phyloP scores from a whole-genome alignment of 2,329 filamentous ascomycete genomes.

The Aspergillus udagawae region DNA sequence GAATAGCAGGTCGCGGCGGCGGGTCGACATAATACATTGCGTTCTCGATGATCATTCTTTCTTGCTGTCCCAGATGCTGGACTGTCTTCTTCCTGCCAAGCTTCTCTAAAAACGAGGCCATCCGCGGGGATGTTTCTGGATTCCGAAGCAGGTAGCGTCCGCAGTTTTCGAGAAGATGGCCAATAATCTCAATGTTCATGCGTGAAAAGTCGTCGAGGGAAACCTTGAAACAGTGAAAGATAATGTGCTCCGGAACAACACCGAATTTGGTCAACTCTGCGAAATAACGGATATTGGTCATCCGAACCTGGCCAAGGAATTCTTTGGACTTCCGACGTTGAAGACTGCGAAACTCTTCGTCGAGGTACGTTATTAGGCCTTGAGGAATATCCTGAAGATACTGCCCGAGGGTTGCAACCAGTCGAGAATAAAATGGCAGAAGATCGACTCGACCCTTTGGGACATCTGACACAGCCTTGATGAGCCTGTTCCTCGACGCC shows the following conservation, averaged over 20 bases:
- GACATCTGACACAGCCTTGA: slow-evolving; percentile 90
- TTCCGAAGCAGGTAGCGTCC: slow-evolving; percentile 90
- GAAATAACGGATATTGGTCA: slow-evolving; percentile 94
- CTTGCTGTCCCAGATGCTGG: slow-evolving; percentile 90
- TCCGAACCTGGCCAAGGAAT: slow-evolving; percentile 87
- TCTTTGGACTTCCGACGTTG: slow-evolving; percentile 97
- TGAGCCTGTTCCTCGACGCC: slow-evolving; percentile 86
- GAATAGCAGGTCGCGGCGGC: slow-evolving; percentile 85
- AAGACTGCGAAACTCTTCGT: slow-evolving; percentile 93
- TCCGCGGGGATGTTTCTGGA: slow-evolving; percentile 85
- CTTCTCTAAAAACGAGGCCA: slow-evolving; percentile 91
- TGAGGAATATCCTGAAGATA: slow-evolving; percentile 95
- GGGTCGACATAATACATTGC: slow-evolving; percentile 97
- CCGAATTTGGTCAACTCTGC: slow-evolving; percentile 97
- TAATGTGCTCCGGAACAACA: slow-evolving; percentile 95
- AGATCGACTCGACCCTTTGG: slow-evolving; percentile 92
- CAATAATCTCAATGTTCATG: slow-evolving; percentile 99
- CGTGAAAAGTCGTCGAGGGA: slow-evolving; percentile 95
- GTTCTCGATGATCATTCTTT: slow-evolving; percentile 97
- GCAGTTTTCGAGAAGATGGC: slow-evolving; percentile 92
- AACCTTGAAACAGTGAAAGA: slow-evolving; percentile 97
- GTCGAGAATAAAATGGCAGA: slow-evolving; percentile 82
- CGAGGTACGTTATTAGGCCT: slow-evolving; percentile 83
- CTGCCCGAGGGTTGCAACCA: slow-evolving; percentile 87
- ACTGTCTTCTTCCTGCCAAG: slow-evolving; percentile 93